Evolutionary conservation across 2,329 filamentous ascomycete genomes (phyloP).

Genomic region (Pseudogymnoascus sp.): DNA sequence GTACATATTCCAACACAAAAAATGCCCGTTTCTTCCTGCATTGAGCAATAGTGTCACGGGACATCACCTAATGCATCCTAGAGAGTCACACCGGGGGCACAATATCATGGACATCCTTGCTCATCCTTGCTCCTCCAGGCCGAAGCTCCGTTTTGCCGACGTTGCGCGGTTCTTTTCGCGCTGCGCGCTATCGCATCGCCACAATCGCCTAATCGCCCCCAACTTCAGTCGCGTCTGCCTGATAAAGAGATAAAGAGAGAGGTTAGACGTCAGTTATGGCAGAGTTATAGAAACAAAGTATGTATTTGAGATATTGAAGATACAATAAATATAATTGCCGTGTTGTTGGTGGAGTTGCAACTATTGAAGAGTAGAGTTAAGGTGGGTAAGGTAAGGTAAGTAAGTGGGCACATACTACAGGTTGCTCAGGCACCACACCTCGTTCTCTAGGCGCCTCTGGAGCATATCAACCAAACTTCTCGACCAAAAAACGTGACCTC

Average conservation of each 20-base stretch:
- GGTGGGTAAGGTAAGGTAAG: too few species aligned
- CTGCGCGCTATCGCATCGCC: background rate
- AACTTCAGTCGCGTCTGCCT: background rate
- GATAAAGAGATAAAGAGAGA: background rate
- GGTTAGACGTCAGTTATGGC: background rate
- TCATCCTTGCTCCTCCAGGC: background rate
- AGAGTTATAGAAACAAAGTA: background rate
- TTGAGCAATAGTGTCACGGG: conserved; percentile 2
- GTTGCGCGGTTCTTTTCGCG: conserved; percentile 5
- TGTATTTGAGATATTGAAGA: background rate
- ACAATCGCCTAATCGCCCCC: conserved; percentile 6
- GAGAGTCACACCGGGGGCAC: background rate
- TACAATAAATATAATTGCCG: background rate
- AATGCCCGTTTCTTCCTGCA: background rate
- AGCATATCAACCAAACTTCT: background rate
- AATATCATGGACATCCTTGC: background rate
- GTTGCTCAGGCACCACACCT: conserved; percentile 6
- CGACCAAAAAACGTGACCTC: conserved; percentile 4
- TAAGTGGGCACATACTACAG: background rate
- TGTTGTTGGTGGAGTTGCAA: background rate
- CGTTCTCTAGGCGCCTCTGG: background rate
- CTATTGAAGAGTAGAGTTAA: background rate
- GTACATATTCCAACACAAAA: background rate
- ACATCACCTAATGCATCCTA: background rate
- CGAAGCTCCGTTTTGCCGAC: conserved; percentile 8